Evolutionary conservation across 495 filamentous ascomycete genomes (phyloP).

Genomic region (Xylaria grammica): DNA sequence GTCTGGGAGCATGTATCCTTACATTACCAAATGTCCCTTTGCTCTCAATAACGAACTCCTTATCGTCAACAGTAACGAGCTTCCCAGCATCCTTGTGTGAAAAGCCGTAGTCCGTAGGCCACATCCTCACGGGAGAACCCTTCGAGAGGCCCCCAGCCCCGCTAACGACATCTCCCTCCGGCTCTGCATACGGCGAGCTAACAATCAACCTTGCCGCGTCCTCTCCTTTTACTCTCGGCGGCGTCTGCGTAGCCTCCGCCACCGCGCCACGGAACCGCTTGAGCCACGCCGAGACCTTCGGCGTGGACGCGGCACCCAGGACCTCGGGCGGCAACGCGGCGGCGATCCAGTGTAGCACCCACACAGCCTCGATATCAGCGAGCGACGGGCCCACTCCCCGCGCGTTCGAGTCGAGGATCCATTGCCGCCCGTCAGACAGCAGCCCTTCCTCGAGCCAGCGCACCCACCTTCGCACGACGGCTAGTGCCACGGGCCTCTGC

Average conservation of each 20-base stretch:
- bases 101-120: slow-evolving; percentile 62
- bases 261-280: slow-evolving; percentile 52
- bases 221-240: slow-evolving; percentile 48
- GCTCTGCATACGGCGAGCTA: slow-evolving; percentile 37
- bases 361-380: slow-evolving; percentile 66
- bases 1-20: slow-evolving; percentile 60
- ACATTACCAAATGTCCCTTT: slow-evolving; percentile 46
- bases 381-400: slow-evolving; percentile 49
- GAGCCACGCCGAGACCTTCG: slow-evolving; percentile 61
- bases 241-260: slow-evolving; percentile 20
- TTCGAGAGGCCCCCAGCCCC: slow-evolving; percentile 44
- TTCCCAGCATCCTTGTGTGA: slow-evolving; percentile 57
- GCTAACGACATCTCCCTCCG: slow-evolving; percentile 42
- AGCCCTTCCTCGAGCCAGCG: slow-evolving; percentile 57
- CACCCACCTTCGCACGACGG: slow-evolving; percentile 47
- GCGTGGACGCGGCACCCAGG: slow-evolving; percentile 43
- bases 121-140: slow-evolving; percentile 56
- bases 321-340: slow-evolving; percentile 51
- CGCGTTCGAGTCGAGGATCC: slow-evolving; percentile 62
- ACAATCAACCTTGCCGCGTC: slow-evolving; percentile 52
- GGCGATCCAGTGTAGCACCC: slow-evolving; percentile 63
- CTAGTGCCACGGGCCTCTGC: slow-evolving; percentile 51
- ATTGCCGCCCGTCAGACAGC: slow-evolving; percentile 37
- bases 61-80: slow-evolving; percentile 51
- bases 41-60: slow-evolving; percentile 59